Evolutionary conservation across 2,329 filamentous ascomycete species (phyloP), one percentile per base, ranked within the genome.

Genomic region (Diaporthe nobilis): DNA sequence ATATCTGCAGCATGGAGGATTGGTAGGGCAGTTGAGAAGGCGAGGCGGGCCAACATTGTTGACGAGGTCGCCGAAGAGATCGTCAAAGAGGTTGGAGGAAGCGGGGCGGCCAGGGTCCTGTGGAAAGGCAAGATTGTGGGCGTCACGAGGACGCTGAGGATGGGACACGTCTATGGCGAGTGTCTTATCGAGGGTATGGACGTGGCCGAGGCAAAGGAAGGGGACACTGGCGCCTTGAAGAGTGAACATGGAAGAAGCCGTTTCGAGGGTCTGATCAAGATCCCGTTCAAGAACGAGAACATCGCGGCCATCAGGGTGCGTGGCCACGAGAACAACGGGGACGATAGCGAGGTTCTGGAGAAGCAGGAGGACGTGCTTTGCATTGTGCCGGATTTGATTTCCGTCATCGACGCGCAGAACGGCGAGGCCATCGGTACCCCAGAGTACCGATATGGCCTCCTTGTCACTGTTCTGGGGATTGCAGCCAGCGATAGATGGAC

Each of bases 251-350:
- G 71, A 8, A 60, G 47, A 17, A 70, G 57, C 12, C 79, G 82
- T 44, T 84, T 88, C 81, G 76, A 80, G 58, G 90, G 90, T 0
- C 78, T 82, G 42, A 83, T 93, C 80, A 92, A 90, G 80, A 92
- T 94, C 67, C 92, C 92, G 0, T 94, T 94, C 85, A 94, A 80
- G 77, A 94, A 94, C 81, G 92, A 94, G 80, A 94, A 94, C 79
- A 92, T 94, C 60, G 89, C 89, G n/a, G 92, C 90, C 0, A 83
- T 88, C 61, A 83, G 79, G 70, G 77, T 85, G 0, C 78, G 80
- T 37, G 72, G 39, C 17, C 15, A 34, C 0, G 25, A 61, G 10
- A 28, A 13, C 0, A 37, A 28, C 5, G 72, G n/a, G 0, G 80
- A 81, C 7, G 80, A 83, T 8, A 81, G 81, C 15, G 78, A 82